Evolutionary conservation across 2,329 filamentous ascomycete species (phyloP), one percentile per base, ranked within the genome.

Genomic region (Corniculantispora saksenae): DNA sequence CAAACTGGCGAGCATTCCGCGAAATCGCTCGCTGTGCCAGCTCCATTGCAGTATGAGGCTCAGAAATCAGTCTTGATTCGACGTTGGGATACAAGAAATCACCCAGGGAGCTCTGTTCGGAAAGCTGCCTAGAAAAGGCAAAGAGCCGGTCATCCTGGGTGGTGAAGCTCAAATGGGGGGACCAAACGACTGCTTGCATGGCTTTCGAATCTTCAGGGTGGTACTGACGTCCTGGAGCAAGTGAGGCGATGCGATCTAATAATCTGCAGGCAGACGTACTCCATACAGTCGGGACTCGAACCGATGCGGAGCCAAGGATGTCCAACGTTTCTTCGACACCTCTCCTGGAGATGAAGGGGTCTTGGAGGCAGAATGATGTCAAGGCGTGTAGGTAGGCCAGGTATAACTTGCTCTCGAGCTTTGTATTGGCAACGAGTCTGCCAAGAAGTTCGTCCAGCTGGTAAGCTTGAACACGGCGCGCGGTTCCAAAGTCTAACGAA

Each of bases 171-270:
- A 86, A 69, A 0, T 60, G n/a, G 0, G 64, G 0, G 0, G 70
- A 61, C 85, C 84, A 88, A 0, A 17, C 1, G 3, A 84, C 75
- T 0, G 55, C 75, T 62, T 88, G 82, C 83, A 87, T 86, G 0
- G 75, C 72, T 17, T 69, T 65, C 12, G 19, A 38, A 1, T 9
- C 19, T 19, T 54, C 51, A 12, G 51, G 51, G n/a, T 54, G 12
- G 51, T 54, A 54, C 17, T 23, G 51, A 3, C 51, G 27, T 10
- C 2, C 29, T 6, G 51, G 51, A 1, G 51, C 19, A 12, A 54
- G n/a, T 6, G 19, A 17, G 5, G 51, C 51, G 19, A 54, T 35
- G 8, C 32, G 2, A 7, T 54, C 10, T 29, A 54, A n/a, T 19
- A 54, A 21, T 17, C 38, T 29, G 25, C 50, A 53, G n/a, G 50